These are phyloP conservation scores for Fraxinus latifolia DNA, from an alignment of 305 asterid species.

Conservation along the genomic window DNA sequence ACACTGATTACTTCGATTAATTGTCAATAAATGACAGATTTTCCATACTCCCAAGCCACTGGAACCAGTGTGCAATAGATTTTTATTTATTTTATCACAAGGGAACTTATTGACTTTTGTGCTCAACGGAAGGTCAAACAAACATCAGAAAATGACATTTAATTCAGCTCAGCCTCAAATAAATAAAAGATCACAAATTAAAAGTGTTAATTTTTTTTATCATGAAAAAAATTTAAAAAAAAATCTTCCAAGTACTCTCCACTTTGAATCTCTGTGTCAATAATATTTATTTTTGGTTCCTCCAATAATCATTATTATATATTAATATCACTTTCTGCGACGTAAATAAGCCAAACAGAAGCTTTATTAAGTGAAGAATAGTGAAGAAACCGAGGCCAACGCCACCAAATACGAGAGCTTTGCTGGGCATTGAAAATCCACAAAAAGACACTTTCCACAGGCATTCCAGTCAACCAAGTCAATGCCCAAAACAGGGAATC, in stretches of 20 bases:
- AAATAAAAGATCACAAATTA: background rate
- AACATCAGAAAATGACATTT: background rate
- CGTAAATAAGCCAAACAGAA: background rate
- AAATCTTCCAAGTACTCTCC: no score
- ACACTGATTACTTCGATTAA: constrained; percentile 28
- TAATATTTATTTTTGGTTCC: no score
- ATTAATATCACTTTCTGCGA: background rate
- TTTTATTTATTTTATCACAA: background rate
- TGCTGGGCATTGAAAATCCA: background rate
- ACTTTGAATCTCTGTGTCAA: no score
- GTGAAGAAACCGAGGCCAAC: background rate
- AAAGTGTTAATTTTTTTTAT: background rate
- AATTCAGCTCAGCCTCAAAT: background rate
- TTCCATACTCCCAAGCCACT: constrained; percentile 33
- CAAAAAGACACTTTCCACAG: constrained; percentile 26
- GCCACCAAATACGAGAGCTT: background rate
- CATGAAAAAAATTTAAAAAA: no score
- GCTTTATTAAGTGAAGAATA: background rate
- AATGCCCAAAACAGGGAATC: constrained; percentile 6
- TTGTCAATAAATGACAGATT: background rate
- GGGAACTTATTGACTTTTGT: background rate
- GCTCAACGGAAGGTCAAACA: background rate
- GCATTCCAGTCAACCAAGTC: constrained; percentile 19
- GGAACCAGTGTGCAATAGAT: constrained; percentile 19
- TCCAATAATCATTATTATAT: no score